Base-by-base conservation (phyloP, 345 rosid genomes). In the Corchorus capsularis region DNA sequence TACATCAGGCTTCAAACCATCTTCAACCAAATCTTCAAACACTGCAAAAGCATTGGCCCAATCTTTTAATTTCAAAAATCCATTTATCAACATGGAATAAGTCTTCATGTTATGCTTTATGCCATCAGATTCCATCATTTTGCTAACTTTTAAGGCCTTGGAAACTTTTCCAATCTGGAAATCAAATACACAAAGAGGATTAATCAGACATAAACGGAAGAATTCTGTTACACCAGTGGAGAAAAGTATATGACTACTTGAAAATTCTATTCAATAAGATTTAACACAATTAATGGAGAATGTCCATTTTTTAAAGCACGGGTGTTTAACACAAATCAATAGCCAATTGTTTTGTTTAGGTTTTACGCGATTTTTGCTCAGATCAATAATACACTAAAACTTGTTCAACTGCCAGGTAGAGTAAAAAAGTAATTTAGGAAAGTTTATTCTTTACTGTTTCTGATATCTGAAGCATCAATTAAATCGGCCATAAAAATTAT, bases 21-120 rank as follows among this genome's bases (percentile, higher is more conserved):
- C 87, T 12, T 75, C 79, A 11, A 92, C 70, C 75, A 91, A 90
- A 86, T 92, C 94, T 85, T 96, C 99, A 69, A 89, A 93, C 64
- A 96, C 77, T 66, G 98, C 90, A 84, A 93, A 93, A 5, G 94
- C 98, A 82, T 92, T 93, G 70, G 93, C 89, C 97, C 97, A 96
- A 78, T 96, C 99, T 88, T 93, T 96, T 71, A 96, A 84, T 78
- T 85, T 96, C 52, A 91, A 78, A 85, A 89, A 93, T 45, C 99
- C 99, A 81, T 91, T 95, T 68, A 96, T 89, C 89, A 96, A 79
- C 98, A 96, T 93, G 32, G 98, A 93, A 80, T 91, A 96, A 32
- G 99, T 93, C 93, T 93, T 96, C 83, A 89, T 81, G 77, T 96
- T 96, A 82, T 96, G 98, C 78, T 84, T 91, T 79, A 93, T 86